Base-by-base conservation (phyloP, 1,284 basidiomycete genomes). In the Fistulina hepatica region DNA sequence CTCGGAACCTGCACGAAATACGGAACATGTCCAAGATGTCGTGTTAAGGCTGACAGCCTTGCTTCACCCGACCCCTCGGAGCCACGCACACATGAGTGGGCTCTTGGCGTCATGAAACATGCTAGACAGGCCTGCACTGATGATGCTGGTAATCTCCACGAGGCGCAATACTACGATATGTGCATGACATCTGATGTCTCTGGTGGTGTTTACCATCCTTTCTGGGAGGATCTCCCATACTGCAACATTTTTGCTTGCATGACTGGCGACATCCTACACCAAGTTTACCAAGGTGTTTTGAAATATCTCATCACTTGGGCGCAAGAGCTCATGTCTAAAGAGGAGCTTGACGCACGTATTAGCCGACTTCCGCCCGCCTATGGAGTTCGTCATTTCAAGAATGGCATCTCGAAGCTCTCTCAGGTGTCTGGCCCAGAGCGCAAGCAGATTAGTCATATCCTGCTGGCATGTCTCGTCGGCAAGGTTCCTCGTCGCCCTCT, bases 201-300 rank as follows among this genome's bases (percentile, higher is more conserved):
- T n/a, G n/a, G n/a, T n/a, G n/a, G n/a, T 2, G 32, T 51, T n/a
- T 46, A 30, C 21, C 28, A 48, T 2, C 65, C 64, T 0, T 67
- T 64, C 44, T 69, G 63, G 63, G 37, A 48, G 12, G 44, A 48
- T 13, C 51, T 65, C 11, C 61, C 60, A 0, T 50, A 55, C 33
- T 23, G 36, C 13, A 47, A 69, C 45, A 60, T 66, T 20, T 58
- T 52, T 39, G 17, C 23, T 1, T 49, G 51, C 6, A 58, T 67
- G 21, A 60, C 61, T 0, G 64, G 63, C 1, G 62, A 69, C 40
- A 47, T 67, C 19, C 56, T 67, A 0, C 65, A 68, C 37, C 64
- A 68, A 40, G 48, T 65, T 0, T 57, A 62, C 34, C 53, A 59
- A 25, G 55, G 55, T 0, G 39, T 58, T 10, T 42, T 57, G 36